These are phyloP conservation scores for Tetrahymena borealis DNA, from an alignment of 73 alveolate species.

Conservation along the genomic window DNA sequence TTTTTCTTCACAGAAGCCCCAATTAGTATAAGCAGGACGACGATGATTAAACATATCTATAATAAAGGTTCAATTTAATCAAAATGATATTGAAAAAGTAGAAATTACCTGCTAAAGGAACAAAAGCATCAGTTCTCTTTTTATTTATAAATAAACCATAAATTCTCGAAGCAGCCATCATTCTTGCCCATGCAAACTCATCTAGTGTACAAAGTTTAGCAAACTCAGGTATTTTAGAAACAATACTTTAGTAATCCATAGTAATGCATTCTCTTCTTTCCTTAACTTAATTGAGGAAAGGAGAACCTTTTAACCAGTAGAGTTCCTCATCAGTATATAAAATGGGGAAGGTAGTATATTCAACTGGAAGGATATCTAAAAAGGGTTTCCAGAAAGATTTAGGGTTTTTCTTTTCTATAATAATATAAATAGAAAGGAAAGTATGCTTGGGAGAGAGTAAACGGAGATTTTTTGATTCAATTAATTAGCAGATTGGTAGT, in stretches of 20 bases:
- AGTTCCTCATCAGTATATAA: constrained; percentile 82
- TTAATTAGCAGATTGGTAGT: constrained; percentile 74
- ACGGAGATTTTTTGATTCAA: constrained; percentile 64
- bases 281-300: constrained; percentile 71
- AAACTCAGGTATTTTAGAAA: constrained; percentile 71
- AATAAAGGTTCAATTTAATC: neutral
- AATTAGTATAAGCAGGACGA: constrained; percentile 87
- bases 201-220: constrained; percentile 57
- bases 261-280: constrained; percentile 73
- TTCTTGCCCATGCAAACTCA: constrained; percentile 86
- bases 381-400: constrained; percentile 77
- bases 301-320: constrained; percentile 86
- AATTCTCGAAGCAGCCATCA: constrained; percentile 85
- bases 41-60: constrained; percentile 91
- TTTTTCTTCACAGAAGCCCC: constrained; percentile 81
- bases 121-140: constrained; percentile 93
- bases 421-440: constrained; percentile 75
- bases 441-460: constrained; percentile 95
- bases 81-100: neutral
- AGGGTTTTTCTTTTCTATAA: constrained; percentile 70
- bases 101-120: constrained; percentile 70
- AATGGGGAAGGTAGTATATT: constrained; percentile 81
- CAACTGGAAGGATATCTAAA: constrained; percentile 84
- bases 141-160: constrained; percentile 82
- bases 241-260: constrained; percentile 75